phyloP scores from a whole-genome alignment of 768 basidiomycete species.

The Mycena maculata region DNA sequence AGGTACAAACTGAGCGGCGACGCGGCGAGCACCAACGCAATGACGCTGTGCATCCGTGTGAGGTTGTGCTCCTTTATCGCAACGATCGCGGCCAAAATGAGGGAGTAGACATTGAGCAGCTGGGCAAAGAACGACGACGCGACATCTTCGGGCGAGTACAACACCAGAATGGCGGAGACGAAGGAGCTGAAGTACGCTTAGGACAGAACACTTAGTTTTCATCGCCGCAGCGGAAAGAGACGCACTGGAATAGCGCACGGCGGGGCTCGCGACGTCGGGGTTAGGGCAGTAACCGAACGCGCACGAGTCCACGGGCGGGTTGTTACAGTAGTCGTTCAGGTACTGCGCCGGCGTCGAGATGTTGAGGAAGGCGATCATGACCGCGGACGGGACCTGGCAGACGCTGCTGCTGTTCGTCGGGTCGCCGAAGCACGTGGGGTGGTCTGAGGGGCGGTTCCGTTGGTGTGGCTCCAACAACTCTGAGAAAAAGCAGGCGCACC shows the following conservation, averaged over 20 bases:
- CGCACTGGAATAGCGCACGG: conserved; percentile 31
- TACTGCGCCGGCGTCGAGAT: conserved; percentile 17
- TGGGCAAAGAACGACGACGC: conserved; percentile 27
- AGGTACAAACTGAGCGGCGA: conserved; percentile 34
- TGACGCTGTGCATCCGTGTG: conserved; percentile 29
- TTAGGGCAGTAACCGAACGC: conserved; percentile 34
- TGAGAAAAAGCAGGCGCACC: no score
- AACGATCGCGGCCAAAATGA: conserved; percentile 30
- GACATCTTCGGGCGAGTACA: conserved; percentile 30
- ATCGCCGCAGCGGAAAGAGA: no score
- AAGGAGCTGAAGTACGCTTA: conserved; percentile 32
- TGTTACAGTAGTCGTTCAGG: conserved; percentile 24
- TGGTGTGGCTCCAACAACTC: no score
- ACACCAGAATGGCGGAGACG: conserved; percentile 29
- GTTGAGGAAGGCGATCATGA: conserved; percentile 32
- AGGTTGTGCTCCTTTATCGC: conserved; percentile 24
- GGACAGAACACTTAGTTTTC: no score
- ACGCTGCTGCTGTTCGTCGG: conserved; percentile 24
- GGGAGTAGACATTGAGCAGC: conserved; percentile 34
- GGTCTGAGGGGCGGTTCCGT: no score
- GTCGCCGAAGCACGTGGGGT: conserved; percentile 27
- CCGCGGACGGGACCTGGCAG: conserved; percentile 22
- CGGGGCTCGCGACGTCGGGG: conserved; percentile 34
- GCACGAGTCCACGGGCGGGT: conserved; percentile 27
- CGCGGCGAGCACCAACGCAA: conserved; percentile 28